Evolutionary conservation across 306 rosid genomes (phyloP), one percentile per base, ranked within the genome.

Genomic region (Myrica gale): DNA sequence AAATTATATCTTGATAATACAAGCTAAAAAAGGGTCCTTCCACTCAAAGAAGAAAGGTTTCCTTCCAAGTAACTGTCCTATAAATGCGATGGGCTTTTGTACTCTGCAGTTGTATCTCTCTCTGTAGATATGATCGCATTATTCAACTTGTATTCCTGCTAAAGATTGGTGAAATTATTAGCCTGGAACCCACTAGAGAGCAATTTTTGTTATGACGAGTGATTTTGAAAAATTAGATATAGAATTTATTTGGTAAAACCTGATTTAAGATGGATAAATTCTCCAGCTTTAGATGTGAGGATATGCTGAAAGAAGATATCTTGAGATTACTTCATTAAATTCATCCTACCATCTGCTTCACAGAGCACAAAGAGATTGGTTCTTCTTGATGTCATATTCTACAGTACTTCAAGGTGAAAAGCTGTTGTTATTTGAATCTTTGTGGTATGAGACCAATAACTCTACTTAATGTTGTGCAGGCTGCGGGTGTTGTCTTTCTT

Each of bases 401-500:
- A 39, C 12, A 37, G 44, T 63, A 11, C 70, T 65, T 65, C 50
- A 65, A 42, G 21, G 32, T 3, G 15, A 48, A 65, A 65, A 65
- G 7, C 6, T 16, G 70, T 23, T 5, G 4, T 42, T 42, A 48
- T 65, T 42, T 41, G 70, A 17, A 42, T 42, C n/a, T 42, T 42
- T 8, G 3, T 8, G 4, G 7, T 42, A 42, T 42, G 12, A 66
- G 70, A 66, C 26, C 13, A n/a, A 66, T 42, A 26, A 20, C 7
- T 66, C 50, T n/a, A 7, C 6, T 16, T 17, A 23, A 76, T 74
- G 7, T 50, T 75, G 46, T 78, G 83, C 73, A 93, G 98, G 91
- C 66, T 91, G 95, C 74, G 88, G 88, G 71, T 90, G 47, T 80
- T 94, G 83, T 88, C 91, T 58, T 79, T 86, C 57, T 83, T 92